phyloP scores from a whole-genome alignment of 345 rosid genomes.

The Gossypium stocksii region DNA sequence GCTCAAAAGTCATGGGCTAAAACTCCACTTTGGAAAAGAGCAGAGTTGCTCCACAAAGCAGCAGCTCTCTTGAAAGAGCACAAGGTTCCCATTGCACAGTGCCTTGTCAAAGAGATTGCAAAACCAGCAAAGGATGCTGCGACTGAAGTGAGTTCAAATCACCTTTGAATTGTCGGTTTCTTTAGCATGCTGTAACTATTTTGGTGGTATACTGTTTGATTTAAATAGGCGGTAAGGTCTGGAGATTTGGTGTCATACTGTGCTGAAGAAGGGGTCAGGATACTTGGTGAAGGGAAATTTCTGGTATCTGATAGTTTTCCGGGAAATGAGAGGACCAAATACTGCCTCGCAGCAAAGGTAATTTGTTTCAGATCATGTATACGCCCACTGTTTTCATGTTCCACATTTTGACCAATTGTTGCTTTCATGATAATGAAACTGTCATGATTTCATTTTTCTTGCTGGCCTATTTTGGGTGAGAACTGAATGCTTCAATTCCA shows the following conservation, averaged over 20 bases:
- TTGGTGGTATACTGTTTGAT: neutral
- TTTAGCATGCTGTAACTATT: neutral
- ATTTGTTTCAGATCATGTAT: neutral
- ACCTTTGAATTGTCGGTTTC: too few species aligned
- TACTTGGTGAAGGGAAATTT: slow-evolving; percentile 90
- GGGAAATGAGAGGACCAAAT: slow-evolving; percentile 93
- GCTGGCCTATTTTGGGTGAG: neutral
- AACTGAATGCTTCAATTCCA: neutral
- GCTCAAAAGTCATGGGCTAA: slow-evolving; percentile 7
- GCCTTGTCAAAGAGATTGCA: slow-evolving; percentile 88
- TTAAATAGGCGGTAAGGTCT: slow-evolving; percentile 78
- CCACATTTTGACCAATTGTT: neutral
- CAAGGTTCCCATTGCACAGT: slow-evolving; percentile 77
- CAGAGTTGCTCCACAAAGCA: slow-evolving; percentile 9
- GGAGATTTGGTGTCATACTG: slow-evolving; percentile 93
- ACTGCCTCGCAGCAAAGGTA: slow-evolving; percentile 96
- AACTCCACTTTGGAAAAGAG: slow-evolving; percentile 6
- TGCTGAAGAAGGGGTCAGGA: slow-evolving; percentile 94
- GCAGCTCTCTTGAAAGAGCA: slow-evolving; percentile 27
- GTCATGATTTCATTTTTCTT: neutral
- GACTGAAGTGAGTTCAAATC: slow-evolving; percentile 51
- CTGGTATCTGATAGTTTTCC: slow-evolving; percentile 95
- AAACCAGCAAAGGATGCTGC: slow-evolving; percentile 93
- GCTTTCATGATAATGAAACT: neutral
- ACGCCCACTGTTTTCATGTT: neutral